phyloP scores from a whole-genome alignment of 257 asterid genomes.

The Ehretia macrophylla region DNA sequence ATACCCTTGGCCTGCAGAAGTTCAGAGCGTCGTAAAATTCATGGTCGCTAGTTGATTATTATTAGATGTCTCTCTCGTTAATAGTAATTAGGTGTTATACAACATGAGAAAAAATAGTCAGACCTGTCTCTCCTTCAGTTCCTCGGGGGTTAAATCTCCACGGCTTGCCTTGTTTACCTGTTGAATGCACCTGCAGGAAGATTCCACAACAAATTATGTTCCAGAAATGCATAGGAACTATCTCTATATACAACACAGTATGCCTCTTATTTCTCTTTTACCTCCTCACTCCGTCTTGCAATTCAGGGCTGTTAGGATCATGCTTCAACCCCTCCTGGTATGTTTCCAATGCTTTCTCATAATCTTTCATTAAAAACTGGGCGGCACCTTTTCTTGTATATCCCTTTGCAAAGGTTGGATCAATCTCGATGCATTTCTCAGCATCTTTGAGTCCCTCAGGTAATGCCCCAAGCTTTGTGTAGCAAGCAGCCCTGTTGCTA shows the following conservation, averaged over 20 bases:
- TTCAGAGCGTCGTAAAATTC: not conserved
- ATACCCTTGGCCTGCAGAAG: constrained; percentile 69
- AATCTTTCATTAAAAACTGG: constrained; percentile 91
- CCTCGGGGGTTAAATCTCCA: constrained; percentile 89
- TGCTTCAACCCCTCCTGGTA: constrained; percentile 86
- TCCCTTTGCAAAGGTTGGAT: constrained; percentile 77
- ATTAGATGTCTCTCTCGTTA: too few relatives aligned
- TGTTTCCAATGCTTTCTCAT: constrained; percentile 82
- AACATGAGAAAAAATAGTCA: not conserved
- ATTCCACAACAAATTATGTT: not conserved
- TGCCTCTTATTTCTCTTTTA: constrained; percentile 1
- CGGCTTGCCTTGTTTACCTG: constrained; percentile 88
- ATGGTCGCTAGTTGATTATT: too few relatives aligned
- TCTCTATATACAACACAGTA: too few relatives aligned
- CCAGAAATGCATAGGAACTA: not conserved
- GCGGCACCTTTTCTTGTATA: constrained; percentile 85
- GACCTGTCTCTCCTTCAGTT: constrained; percentile 97
- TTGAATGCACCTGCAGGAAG: constrained; percentile 60
- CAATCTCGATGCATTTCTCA: constrained; percentile 88
- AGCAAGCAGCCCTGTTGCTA: constrained; percentile 92
- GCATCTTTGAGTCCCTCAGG: constrained; percentile 96
- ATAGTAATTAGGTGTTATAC: too few relatives aligned
- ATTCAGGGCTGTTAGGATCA: constrained; percentile 72
- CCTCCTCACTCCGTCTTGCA: constrained; percentile 87
- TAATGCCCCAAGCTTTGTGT: constrained; percentile 85